Evolutionary conservation across 805 yeast genomes (phyloP), one percentile per base, ranked within the genome.

Genomic region (Myxozyma sirexii): DNA sequence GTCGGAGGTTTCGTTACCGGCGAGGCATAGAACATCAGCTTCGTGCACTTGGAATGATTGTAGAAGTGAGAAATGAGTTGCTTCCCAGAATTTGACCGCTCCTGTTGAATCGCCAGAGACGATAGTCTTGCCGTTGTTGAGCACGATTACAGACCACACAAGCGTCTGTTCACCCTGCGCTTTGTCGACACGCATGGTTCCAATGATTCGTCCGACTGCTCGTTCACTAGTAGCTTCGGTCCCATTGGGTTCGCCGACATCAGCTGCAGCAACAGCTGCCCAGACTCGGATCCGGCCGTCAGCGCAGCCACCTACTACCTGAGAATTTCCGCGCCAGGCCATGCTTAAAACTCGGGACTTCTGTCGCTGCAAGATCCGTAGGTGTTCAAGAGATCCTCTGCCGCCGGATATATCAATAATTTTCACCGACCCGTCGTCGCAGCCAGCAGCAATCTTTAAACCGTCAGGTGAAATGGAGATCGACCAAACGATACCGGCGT

Each of bases 51-150:
- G 82, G 73, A 90, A 91, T 24, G 88, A 84, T 73, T 93, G 98
- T 53, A 84, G 78, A 60, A 94, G 76, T 0, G 97, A 85, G 66
- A 84, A 85, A 66, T 83, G 86, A 49, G 82, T 80, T 63, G 87
- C 78, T 69, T 93, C 97, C 99, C 99, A 94, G 65, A 94, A 82
- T 74, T 93, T 93, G 54, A 94, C 83, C 7, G 88, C 80, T 1
- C 99, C 99, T 1, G 97, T 93, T 4, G 97, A 91, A 75, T 94
- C 99, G 56, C 98, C 99, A 61, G 91, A 84, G n/a, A 90, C 96
- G 59, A 94, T 81, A 72, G 90, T 96, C 56, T 83, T 79, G 51
- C 82, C 81, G 43, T 77, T 71, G 4, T 87, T 84, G 59, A 92
- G 75, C 33, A 85, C 84, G 46, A 80, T 67, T 0, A 94, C 84